Evolutionary conservation across 306 rosid species (phyloP).

Genomic region (Fagus sylvatica): DNA sequence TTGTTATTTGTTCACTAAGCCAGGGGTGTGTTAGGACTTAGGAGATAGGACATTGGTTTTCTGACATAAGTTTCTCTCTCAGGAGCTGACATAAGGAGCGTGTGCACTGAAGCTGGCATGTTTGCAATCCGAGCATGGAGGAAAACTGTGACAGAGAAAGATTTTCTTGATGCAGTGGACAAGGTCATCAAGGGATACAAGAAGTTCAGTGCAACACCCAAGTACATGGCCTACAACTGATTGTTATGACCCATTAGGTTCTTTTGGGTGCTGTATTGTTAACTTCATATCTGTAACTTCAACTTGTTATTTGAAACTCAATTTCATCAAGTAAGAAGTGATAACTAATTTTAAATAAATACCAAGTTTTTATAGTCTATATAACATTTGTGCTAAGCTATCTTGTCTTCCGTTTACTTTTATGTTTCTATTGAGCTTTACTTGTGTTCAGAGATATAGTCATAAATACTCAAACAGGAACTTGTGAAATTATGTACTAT

Average conservation of each 20-base stretch:
- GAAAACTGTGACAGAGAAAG: constrained; percentile 94
- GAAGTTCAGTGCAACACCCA: constrained; percentile 96
- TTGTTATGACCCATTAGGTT: constrained; percentile 18
- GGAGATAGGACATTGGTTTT: neutral
- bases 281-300: too few species aligned
- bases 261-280: neutral
- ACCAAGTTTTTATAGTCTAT: too few species aligned
- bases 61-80: constrained; percentile 25
- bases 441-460: too few species aligned
- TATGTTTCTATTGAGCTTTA: too few species aligned
- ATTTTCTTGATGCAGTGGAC: constrained; percentile 93
- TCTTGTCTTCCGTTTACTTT: too few species aligned
- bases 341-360: too few species aligned
- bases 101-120: constrained; percentile 99
- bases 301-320: too few species aligned
- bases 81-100: constrained; percentile 97
- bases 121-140: constrained; percentile 93
- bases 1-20: too few species aligned
- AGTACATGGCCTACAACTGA: constrained; percentile 96
- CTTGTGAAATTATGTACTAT: too few species aligned
- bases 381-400: too few species aligned
- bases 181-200: constrained; percentile 97
- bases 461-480: too few species aligned
- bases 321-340: too few species aligned
- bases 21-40: neutral